Evolutionary conservation across 2,329 filamentous ascomycete species (phyloP).

Genomic region (Aspergillus jensenii): DNA sequence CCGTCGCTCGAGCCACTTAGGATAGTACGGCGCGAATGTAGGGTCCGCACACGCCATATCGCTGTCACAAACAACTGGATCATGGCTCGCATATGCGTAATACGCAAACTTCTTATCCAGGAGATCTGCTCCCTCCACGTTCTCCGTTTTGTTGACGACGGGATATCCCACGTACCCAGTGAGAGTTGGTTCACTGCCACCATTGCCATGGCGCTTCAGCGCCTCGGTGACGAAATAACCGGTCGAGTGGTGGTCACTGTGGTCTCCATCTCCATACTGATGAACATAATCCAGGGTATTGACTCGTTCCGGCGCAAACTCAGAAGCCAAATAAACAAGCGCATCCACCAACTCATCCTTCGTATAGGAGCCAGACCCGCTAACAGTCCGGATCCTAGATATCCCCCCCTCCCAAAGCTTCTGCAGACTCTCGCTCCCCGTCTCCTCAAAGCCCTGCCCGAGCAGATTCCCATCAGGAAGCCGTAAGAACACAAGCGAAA

Average conservation of each 20-base stretch:
- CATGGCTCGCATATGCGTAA: constrained; percentile 7
- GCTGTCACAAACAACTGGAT: constrained; percentile 1
- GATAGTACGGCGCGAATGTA: not conserved
- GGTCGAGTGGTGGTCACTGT: constrained; percentile 17
- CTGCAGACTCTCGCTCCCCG: constrained; percentile 11
- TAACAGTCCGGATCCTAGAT: constrained; percentile 6
- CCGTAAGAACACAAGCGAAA: constrained; percentile 17
- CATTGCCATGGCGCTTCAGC: not conserved
- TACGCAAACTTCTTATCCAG: constrained; percentile 4
- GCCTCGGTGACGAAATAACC: constrained; percentile 12
- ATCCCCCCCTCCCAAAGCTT: constrained; percentile 16
- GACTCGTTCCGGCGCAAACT: constrained; percentile 10
- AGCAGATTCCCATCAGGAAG: constrained; percentile 16
- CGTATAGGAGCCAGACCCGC: constrained; percentile 10
- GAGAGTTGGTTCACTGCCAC: not conserved
- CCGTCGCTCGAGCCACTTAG: constrained; percentile 6
- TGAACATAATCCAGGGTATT: constrained; percentile 18
- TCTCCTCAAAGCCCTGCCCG: constrained; percentile 13
- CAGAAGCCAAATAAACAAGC: constrained; percentile 6
- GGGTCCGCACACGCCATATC: not conserved
- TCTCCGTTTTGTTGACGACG: not conserved
- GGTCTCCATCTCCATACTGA: constrained; percentile 13
- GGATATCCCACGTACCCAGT: constrained; percentile 11
- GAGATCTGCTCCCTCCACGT: not conserved
- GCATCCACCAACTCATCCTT: constrained; percentile 8